A percentile compares a stretch with the other conserved stretches of the same genome.
Conservation (phyloP, 2,329 filamentous ascomycete species). For the Monosporascus sp. region DNA sequence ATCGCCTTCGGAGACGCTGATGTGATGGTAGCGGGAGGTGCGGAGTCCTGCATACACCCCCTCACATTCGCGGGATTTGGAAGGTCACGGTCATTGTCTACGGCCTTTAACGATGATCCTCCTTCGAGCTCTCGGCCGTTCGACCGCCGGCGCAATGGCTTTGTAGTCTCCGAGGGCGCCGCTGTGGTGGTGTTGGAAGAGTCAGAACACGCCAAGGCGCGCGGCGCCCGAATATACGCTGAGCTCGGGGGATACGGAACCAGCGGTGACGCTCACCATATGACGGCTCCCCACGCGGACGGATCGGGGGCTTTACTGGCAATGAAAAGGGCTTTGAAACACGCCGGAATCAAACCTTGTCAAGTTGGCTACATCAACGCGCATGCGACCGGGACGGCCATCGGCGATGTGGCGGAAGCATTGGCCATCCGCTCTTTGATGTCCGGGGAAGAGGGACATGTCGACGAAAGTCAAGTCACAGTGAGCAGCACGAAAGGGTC, state of each 20-base stretch:
- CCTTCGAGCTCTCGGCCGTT: slow-evolving; percentile 76
- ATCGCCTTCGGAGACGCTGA: slow-evolving; percentile 88
- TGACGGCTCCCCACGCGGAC: slow-evolving; percentile 82
- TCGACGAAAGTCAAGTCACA: slow-evolving; percentile 59
- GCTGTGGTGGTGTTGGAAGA: slow-evolving; percentile 87
- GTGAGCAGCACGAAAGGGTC: slow-evolving; percentile 94
- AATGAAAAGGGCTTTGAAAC: slow-evolving; percentile 77
- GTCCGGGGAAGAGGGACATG: slow-evolving; percentile 63
- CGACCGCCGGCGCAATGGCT: slow-evolving; percentile 72
- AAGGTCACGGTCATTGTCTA: slow-evolving; percentile 78
- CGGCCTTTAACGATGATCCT: slow-evolving; percentile 70
- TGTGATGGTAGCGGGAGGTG: slow-evolving; percentile 92
- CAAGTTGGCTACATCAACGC: slow-evolving; percentile 90
- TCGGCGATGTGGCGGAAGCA: slow-evolving; percentile 88
- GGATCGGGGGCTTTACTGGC: slow-evolving; percentile 76
- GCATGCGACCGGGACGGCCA: slow-evolving; percentile 80
- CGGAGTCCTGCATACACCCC: slow-evolving; percentile 94
- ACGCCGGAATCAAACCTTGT: slow-evolving; percentile 62
- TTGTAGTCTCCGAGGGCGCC: slow-evolving; percentile 90
- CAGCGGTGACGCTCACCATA: slow-evolving; percentile 86
- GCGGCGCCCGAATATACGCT: slow-evolving; percentile 79
- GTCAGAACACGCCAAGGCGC: slow-evolving; percentile 74
- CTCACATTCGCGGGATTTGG: slow-evolving; percentile 89
- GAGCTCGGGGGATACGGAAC: slow-evolving; percentile 86
- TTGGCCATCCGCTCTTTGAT: slow-evolving; percentile 73